Evolutionary conservation across 192 early-diverging fungal species (phyloP).

Genomic region (Dissophora ornata): DNA sequence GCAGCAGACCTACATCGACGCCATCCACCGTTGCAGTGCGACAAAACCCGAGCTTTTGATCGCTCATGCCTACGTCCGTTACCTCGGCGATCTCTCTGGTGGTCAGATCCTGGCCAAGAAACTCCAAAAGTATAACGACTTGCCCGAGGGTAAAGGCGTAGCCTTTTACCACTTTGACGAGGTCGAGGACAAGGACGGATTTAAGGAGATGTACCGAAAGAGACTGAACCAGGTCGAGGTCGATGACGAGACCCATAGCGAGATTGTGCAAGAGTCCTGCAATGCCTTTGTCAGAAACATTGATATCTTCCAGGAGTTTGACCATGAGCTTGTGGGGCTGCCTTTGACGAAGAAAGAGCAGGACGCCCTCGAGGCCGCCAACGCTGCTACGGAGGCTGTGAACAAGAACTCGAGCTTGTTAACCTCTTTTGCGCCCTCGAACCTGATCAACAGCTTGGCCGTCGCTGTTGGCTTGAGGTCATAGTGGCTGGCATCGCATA

Average conservation of each 20-base stretch:
- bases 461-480: conserved; percentile 40
- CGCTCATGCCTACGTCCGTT: conserved; percentile 67
- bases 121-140: conserved; percentile 59
- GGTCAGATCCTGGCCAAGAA: conserved; percentile 66
- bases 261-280: conserved; percentile 42
- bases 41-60: conserved; percentile 61
- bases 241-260: conserved; percentile 35
- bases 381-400: conserved; percentile 15
- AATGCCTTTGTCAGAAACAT: conserved; percentile 46
- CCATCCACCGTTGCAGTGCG: conserved; percentile 54
- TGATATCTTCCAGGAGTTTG: conserved; percentile 54
- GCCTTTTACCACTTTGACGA: conserved; percentile 64
- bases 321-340: conserved; percentile 39
- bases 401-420: conserved; percentile 8
- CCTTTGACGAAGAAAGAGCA: conserved; percentile 42
- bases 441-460: conserved; percentile 30
- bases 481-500: too few relatives aligned
- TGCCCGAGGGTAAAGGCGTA: conserved; percentile 58
- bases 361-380: conserved; percentile 27
- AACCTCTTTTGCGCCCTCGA: conserved; percentile 28
- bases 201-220: conserved; percentile 63
- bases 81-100: conserved; percentile 67
- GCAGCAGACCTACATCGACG: conserved; percentile 59
- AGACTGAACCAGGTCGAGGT: conserved; percentile 61
- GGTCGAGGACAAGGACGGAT: conserved; percentile 59